Evolutionary conservation across 441 rosid species (phyloP), one percentile per base, ranked within the genome.

Genomic region (Manihot esculenta): DNA sequence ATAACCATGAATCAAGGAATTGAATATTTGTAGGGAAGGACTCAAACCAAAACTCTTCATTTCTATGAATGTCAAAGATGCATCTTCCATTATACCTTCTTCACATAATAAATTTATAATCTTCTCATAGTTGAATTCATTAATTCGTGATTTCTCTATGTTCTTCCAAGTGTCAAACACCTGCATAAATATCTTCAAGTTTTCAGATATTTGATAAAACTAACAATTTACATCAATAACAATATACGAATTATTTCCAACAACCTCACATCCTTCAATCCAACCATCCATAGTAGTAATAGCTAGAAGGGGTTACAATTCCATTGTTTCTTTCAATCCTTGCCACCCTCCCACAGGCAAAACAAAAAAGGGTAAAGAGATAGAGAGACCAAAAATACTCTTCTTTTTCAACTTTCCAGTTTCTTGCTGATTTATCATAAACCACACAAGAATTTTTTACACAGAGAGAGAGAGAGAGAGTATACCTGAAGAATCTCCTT

Each of bases 81-180:
- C 92, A 61, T 85, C 92, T 23, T 80, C 83, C 78, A 83, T 71
- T 60, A 68, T 68, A 65, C 78, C 80, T 68, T 83, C 89, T 44
- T 77, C 85, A 27, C 86, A 60, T 74, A 92, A 69, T 64, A 86
- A 56, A 74, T 68, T 79, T 33, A 87, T 82, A 73, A 89, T 81
- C 84, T 64, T 88, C 78, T 87, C 86, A 63, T 81, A 89, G 72
- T 86, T 87, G 59, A 75, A 60, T 54, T 80, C 86, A 73, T 62
- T 88, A 70, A 77, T 74, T 71, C 93, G 73, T 0, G 85, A 84
- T 44, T 58, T 74, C 42, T 86, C 89, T 41, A 76, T 67, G 27
- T 65, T 72, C 83, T 80, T 88, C 93, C 97, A 89, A 82, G 76
- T 67, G 77, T 84, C 79, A 84, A 88, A 89, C 41, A 91, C 85